Conservation (phyloP, 345 rosid species). For the Anastatica hierochuntica region DNA sequence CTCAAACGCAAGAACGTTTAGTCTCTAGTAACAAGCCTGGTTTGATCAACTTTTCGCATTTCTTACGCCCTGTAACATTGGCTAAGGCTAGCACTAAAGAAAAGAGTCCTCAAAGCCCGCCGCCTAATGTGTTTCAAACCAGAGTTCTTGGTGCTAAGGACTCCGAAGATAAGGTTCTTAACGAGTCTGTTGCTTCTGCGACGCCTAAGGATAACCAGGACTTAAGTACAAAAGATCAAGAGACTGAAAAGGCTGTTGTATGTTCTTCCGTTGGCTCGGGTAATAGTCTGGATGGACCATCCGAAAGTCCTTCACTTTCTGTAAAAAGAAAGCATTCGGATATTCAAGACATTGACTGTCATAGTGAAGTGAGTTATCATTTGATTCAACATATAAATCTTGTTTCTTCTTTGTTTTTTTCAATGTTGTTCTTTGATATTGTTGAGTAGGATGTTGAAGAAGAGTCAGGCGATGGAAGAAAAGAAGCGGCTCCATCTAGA, state of each 20-base stretch:
- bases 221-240: conserved; percentile 30
- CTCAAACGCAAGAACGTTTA: conserved; percentile 36
- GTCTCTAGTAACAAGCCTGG: conserved; percentile 28
- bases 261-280: conserved; percentile 82
- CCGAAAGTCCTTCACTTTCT: conserved; percentile 40
- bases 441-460: conserved; percentile 61
- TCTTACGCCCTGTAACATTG: conserved; percentile 46
- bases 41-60: conserved; percentile 52
- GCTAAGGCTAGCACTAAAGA: conserved; percentile 34
- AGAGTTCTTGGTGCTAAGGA: conserved; percentile 31
- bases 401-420: not conserved
- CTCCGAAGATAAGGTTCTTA: conserved; percentile 25
- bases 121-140: conserved; percentile 21
- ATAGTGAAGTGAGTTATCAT: conserved; percentile 54
- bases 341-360: conserved; percentile 50
- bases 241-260: conserved; percentile 47
- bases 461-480: conserved; percentile 45
- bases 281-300: conserved; percentile 45
- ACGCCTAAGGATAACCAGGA: conserved; percentile 28
- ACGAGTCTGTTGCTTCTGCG: conserved; percentile 27
- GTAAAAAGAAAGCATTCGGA: conserved; percentile 55
- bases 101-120: conserved; percentile 25
- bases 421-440: not conserved
- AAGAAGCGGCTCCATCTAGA: conserved; percentile 30
- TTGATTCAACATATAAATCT: not conserved